A percentile compares a stretch with the other conserved stretches of the same genome.
phyloP scores from a whole-genome alignment of 495 filamentous ascomycete genomes.

The Aspergillus egyptiacus region DNA sequence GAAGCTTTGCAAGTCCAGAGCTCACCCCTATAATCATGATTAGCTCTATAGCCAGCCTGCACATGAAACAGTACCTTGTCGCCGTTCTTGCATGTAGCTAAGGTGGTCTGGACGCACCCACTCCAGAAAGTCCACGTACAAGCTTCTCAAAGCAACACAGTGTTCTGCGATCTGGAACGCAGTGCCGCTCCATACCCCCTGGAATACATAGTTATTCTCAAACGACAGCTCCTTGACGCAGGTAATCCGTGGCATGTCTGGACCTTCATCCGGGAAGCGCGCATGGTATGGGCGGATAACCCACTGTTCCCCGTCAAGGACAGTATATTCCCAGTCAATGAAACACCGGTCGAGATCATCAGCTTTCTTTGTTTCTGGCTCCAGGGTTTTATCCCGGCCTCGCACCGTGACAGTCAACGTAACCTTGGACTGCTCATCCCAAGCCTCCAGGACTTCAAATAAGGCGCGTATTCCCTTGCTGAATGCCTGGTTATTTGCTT shows the following conservation, averaged over 20 bases:
- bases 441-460: background rate
- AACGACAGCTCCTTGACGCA: background rate
- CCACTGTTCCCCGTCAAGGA: background rate
- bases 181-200: background rate
- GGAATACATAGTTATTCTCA: background rate
- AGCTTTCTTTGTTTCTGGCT: background rate
- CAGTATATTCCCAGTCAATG: background rate
- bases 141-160: background rate
- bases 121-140: background rate
- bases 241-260: background rate
- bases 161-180: background rate
- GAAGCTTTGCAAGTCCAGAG: background rate
- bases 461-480: background rate
- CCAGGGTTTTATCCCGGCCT: background rate
- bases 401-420: background rate
- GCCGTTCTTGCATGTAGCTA: background rate
- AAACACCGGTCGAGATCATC: background rate
- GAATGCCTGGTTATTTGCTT: background rate
- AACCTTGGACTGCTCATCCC: background rate
- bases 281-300: background rate
- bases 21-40: background rate
- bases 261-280: background rate
- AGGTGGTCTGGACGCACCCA: conserved; percentile 1
- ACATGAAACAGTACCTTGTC: background rate
- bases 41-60: background rate